Evolutionary conservation across 2,329 filamentous ascomycete species (phyloP), one percentile per base, ranked within the genome.

Genomic region (Bipolaris cookei): DNA sequence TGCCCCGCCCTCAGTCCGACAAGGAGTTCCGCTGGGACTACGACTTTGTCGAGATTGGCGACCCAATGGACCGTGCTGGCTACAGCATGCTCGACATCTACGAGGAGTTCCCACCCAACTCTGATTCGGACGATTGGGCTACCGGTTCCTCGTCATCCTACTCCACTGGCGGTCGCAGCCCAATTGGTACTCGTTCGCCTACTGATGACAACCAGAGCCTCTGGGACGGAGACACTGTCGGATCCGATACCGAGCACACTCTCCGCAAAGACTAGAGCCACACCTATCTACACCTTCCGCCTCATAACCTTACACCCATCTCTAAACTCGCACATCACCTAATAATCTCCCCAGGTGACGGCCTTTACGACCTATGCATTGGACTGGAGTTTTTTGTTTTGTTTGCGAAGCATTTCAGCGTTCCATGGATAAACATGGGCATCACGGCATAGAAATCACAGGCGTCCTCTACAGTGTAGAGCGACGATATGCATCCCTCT

Each of bases 11-110:
- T 57, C 94, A 97, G 77, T 77, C 84, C 49, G 92, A 92, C 78
- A 97, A 97, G 84, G 84, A 85, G 65, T 91, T 90, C 78, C 87
- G 94, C 60, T 98, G 93, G 92, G 91, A 97, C 67, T 97, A 98
- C 78, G 93, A 97, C 70, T 97, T 92, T 67, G 88, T 96, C 59
- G 93, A 97, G 80, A 79, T 89, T 56, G 94, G 94, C 67, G 90
- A 96, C 56, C 77, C 78, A 16, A 73, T 79, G 58, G 78, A 81
- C 45, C 75, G 79, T 46, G 58, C 60, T 50, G 83, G 83, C 65
- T 81, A 82, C 35, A 83, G 80, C 58, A 76, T 87, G 61, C 81
- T 84, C 49, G 82, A 82, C 51, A 79, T 87, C 41, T 84, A 86
- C 63, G 84, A 83, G 65, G 76, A 79, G 47, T 80, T 80, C 62